A percentile compares a stretch with the other conserved stretches of the same genome.
Evolutionary conservation across 768 basidiomycete genomes (phyloP).

Genomic region (Rhizopogon roseolus): DNA sequence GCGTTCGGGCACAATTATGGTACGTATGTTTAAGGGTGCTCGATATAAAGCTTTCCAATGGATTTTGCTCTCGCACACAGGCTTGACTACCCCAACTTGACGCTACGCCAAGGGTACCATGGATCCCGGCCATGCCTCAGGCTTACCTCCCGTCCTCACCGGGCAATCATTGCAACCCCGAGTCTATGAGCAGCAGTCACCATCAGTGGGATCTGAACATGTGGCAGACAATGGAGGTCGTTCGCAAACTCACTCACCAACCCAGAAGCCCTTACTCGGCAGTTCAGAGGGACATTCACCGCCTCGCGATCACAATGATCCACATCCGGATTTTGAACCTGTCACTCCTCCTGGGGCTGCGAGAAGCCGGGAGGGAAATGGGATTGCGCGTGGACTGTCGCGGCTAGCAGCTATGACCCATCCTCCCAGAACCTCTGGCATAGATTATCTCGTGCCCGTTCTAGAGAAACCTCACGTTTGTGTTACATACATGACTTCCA

Average conservation of each 20-base stretch:
- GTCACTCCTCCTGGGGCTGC: conserved; percentile 1
- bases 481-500: background rate
- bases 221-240: background rate
- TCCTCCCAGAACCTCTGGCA: background rate
- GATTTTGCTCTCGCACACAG: background rate
- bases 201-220: conserved; percentile 4
- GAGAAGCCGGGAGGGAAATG: conserved; percentile 13
- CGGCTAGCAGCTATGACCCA: conserved; percentile 5
- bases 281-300: conserved; percentile 4
- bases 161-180: background rate
- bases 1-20: background rate
- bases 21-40: background rate
- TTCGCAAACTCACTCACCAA: background rate
- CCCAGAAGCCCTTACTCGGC: conserved; percentile 7
- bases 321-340: conserved; percentile 6
- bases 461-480: conserved; percentile 16
- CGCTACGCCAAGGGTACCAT: conserved; percentile 6
- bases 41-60: background rate
- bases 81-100: background rate
- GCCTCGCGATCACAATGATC: conserved; percentile 1
- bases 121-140: conserved; percentile 7
- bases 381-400: conserved; percentile 2
- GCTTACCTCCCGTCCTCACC: background rate
- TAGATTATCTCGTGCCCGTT: conserved; percentile 25
- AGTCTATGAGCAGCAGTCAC: background rate